Evolutionary conservation across 768 basidiomycete species (phyloP), one percentile per base, ranked within the genome.

Genomic region (Psilocybe cubensis): DNA sequence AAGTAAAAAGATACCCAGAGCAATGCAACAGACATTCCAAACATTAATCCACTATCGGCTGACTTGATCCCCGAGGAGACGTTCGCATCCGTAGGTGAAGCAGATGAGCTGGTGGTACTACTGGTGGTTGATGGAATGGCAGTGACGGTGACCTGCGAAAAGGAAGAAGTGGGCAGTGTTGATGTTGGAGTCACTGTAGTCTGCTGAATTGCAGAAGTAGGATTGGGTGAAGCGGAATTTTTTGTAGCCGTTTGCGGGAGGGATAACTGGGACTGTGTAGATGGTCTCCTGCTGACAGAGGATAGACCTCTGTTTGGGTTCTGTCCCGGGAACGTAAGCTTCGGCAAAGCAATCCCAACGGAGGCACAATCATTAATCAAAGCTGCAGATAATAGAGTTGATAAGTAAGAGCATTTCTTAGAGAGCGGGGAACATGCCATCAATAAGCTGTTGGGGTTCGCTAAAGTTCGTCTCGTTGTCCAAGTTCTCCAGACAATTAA

Each of bases 401-500:
- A 17, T 17, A 29, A 17, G 28, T 29, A 48, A 10, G 20, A 44
- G 2, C 2, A 28, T 27, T 18, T 5, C 11, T 6, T 29, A 8
- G 12, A 29, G 46, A 21, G 7, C 11, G 11, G 17, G 46, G 17
- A n/a, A 55, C 58, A 31, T 33, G 79, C 79, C 47, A 56, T 80
- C 74, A 25, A 81, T 59, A 25, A 64, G 50, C 1, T 23, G 40
- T 50, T 81, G 80, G 0, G 70, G 64, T 3, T 53, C 23, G 3
- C 68, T 60, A 21, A 65, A 79, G 45, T 73, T 70, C 18, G 71
- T 69, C 1, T 66, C 58, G 51, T 72, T 63, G 23, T 61, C 54
- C 0, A 70, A 69, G 2, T 52, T 24, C 10, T 71, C 77, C 23
- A 76, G 64, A 54, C 82, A 83, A 3, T 65, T 31, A 59, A 80